phyloP scores from a whole-genome alignment of 1,284 basidiomycete species.

The Sanghuangporus weigelae region DNA sequence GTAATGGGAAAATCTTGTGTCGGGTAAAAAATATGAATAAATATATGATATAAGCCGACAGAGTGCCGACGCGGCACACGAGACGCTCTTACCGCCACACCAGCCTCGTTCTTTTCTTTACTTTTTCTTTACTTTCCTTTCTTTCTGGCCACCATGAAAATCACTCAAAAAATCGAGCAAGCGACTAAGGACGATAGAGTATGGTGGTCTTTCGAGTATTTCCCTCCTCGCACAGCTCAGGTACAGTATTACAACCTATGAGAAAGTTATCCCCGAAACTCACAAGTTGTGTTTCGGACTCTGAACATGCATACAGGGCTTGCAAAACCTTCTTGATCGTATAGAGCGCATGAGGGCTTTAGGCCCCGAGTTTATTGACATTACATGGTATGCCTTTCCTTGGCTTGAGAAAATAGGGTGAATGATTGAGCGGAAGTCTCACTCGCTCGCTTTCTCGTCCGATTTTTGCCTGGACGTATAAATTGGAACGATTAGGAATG shows the following conservation, averaged over 20 bases:
- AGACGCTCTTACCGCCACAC: not conserved
- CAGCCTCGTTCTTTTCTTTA: constrained; percentile 18
- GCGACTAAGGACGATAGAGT: constrained; percentile 77
- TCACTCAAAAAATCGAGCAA: constrained; percentile 84
- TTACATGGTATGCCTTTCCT: constrained; percentile 72
- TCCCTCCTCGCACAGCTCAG: constrained; percentile 93
- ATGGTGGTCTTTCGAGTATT: constrained; percentile 98
- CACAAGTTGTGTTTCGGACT: not conserved
- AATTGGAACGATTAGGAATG: constrained; percentile 62
- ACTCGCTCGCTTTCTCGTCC: not conserved
- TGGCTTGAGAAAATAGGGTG: constrained; percentile 1
- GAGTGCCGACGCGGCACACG: not conserved
- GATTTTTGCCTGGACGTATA: not conserved
- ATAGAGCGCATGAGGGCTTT: constrained; percentile 96
- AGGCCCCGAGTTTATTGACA: constrained; percentile 97
- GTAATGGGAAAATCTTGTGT: not conserved
- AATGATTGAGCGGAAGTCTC: not conserved
- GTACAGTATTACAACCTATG: constrained; percentile 36
- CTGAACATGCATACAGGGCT: constrained; percentile 47
- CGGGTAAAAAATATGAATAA: not conserved
- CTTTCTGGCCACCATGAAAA: constrained; percentile 59
- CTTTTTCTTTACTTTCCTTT: constrained; percentile 11
- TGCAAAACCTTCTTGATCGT: constrained; percentile 93
- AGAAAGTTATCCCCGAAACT: not conserved
- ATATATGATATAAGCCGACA: not conserved